phyloP scores from a whole-genome alignment of 805 yeast genomes.

The Hemisphaericaspora nanyangensis region DNA sequence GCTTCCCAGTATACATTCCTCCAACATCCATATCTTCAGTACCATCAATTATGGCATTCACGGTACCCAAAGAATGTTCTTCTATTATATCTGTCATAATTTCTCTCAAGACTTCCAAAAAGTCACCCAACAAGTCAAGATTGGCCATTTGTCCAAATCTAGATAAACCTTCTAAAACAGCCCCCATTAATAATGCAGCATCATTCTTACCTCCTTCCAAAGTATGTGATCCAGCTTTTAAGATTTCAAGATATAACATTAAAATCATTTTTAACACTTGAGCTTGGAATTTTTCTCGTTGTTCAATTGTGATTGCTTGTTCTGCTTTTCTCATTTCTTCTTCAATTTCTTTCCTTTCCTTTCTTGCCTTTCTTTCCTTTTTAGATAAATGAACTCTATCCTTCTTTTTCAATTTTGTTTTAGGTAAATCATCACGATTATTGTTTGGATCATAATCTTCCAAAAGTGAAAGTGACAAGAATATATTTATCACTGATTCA shows the following conservation, averaged over 20 bases:
- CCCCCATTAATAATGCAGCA: conserved; percentile 58
- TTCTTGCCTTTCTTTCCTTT: conserved; percentile 80
- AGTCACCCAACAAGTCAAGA: conserved; percentile 88
- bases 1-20: conserved; percentile 32
- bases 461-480: conserved; percentile 63
- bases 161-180: conserved; percentile 88
- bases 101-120: conserved; percentile 84
- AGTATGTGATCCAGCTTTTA: conserved; percentile 43
- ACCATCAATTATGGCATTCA: conserved; percentile 3
- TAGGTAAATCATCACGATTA: conserved; percentile 36
- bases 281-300: conserved; percentile 81
- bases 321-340: conserved; percentile 88
- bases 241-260: conserved; percentile 70
- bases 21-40: conserved; percentile 21
- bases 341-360: conserved; percentile 83
- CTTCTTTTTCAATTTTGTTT: conserved; percentile 65
- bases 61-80: conserved; percentile 30
- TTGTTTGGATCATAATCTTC: conserved; percentile 70
- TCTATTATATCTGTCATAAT: conserved; percentile 54
- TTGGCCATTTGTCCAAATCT: conserved; percentile 90
- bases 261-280: conserved; percentile 74
- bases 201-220: conserved; percentile 42
- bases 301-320: conserved; percentile 79
- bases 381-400: conserved; percentile 91
- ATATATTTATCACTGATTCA: conserved; percentile 71